Evolutionary conservation across 1,284 basidiomycete genomes (phyloP), one percentile per base, ranked within the genome.

Genomic region (Cutaneotrichosporon daszewskae): DNA sequence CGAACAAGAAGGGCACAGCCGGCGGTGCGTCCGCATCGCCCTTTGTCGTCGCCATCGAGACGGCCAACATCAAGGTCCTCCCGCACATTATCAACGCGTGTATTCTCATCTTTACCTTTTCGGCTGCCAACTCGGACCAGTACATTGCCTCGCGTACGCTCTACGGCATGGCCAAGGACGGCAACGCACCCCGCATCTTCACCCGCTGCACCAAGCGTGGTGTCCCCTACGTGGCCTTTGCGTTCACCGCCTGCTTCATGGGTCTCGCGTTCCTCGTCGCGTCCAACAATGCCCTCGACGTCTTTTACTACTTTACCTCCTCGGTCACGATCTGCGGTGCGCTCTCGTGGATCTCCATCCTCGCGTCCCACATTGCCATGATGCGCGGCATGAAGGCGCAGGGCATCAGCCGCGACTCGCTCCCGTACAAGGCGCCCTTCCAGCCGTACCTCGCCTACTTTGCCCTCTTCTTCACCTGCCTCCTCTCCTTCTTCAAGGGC

Each of bases 251-350:
- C 18, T 37, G 24, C 10, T 66, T 68, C 59, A 67, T 67, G 62
- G 59, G 60, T 13, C 52, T 71, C 2, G 66, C 69, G 22, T 72
- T 60, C 60, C 53, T 61, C 24, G 54, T 55, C 23, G 46, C 60
- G 1, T 49, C 42, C 38, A 37, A 54, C 41, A 41, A 59, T 25
- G 54, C 58, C 2, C 52, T 53, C 32, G 26, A 39, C 73, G 79
- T 85, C 12, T 86, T 85, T 53, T 44, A 51, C 37, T 87, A 81
- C 76, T 85, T 87, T 55, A 79, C 82, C 23, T 80, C 80, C 53
- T 64, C 83, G 35, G 80, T 83, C 29, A 79, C 80, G 7, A 79
- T 80, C 33, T 82, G 82, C 55, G 84, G 83, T 32, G 79, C 81
- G 19, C 72, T 83, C 17, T 83, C 82, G 7, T 85, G 84, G 83